A percentile compares a stretch with the other conserved stretches of the same genome.
Conservation (phyloP, 2,329 filamentous ascomycete species). For the Fusarium coffeatum region DNA sequence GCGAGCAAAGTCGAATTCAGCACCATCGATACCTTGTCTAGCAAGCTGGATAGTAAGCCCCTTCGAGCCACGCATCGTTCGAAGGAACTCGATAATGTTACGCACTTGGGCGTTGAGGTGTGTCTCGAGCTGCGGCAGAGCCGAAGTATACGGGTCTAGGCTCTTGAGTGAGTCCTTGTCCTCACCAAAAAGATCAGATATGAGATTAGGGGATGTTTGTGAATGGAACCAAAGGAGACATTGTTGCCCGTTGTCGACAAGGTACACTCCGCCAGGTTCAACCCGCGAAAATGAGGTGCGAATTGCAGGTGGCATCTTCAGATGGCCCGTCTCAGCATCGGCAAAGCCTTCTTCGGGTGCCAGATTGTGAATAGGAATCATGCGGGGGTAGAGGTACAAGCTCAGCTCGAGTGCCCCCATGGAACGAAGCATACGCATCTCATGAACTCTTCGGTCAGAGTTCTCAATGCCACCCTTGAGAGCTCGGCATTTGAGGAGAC, state of each 20-base stretch:
- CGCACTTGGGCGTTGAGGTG: constrained; percentile 94
- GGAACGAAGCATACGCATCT: constrained; percentile 87
- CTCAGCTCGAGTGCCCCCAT: constrained; percentile 89
- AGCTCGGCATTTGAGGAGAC: constrained; percentile 87
- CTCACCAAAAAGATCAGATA: constrained; percentile 89
- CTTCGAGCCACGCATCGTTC: constrained; percentile 84
- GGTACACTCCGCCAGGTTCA: constrained; percentile 91
- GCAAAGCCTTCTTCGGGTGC: constrained; percentile 89
- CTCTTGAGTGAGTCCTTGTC: constrained; percentile 75
- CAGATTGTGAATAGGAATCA: constrained; percentile 91
- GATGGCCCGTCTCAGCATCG: constrained; percentile 84
- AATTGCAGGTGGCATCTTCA: constrained; percentile 83
- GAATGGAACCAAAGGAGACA: constrained; percentile 93
- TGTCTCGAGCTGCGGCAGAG: constrained; percentile 86
- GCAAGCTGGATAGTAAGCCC: constrained; percentile 90
- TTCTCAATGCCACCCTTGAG: constrained; percentile 94
- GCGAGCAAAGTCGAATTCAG: constrained; percentile 95
- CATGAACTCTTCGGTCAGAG: constrained; percentile 89
- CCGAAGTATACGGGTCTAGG: constrained; percentile 83
- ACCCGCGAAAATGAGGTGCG: constrained; percentile 88
- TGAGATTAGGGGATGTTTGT: constrained; percentile 90
- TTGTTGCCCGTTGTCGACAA: constrained; percentile 95
- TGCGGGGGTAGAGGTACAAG: constrained; percentile 93
- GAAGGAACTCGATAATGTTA: constrained; percentile 90
- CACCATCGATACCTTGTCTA: constrained; percentile 90